Percentiles rank a stretch among this genome's conserved stretches.
Evolutionary conservation across 1,139 yeast genomes (phyloP).

Genomic region (Pichia sp.): DNA sequence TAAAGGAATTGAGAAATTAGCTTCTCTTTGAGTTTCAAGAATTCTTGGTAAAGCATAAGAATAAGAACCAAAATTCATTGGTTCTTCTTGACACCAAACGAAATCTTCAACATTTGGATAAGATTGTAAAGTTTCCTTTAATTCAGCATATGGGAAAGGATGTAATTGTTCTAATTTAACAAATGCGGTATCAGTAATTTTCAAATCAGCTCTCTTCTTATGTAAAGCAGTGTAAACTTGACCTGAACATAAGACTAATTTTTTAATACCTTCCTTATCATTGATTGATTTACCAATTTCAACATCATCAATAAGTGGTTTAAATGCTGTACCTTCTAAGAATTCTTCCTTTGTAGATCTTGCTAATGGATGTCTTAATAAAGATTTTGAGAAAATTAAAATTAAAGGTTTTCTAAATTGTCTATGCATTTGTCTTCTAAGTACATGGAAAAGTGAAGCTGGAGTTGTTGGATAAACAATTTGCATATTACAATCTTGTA

Average conservation of each 20-base stretch:
- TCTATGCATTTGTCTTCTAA: slow-evolving; percentile 99
- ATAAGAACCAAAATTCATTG: slow-evolving; percentile 95
- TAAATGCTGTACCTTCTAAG: slow-evolving; percentile 87
- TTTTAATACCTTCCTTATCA: slow-evolving; percentile 78
- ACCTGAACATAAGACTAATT: slow-evolving; percentile 79
- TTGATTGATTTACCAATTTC: slow-evolving; percentile 74
- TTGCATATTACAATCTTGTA: slow-evolving; percentile 98
- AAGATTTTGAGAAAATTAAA: slow-evolving; percentile 84
- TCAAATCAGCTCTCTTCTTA: slow-evolving; percentile 76
- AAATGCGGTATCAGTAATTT: slow-evolving; percentile 78
- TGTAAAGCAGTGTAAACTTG: slow-evolving; percentile 91
- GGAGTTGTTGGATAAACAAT: slow-evolving; percentile 98
- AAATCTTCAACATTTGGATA: slow-evolving; percentile 83
- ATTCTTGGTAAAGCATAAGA: slow-evolving; percentile 76
- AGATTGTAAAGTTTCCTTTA: slow-evolving; percentile 73
- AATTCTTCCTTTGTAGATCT: slow-evolving; percentile 79
- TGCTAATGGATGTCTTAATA: slow-evolving; percentile 97
- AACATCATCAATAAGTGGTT: slow-evolving; percentile 90
- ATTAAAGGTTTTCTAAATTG: slow-evolving; percentile 96
- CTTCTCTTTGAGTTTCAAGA: slow-evolving; percentile 65
- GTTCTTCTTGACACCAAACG: slow-evolving; percentile 99
- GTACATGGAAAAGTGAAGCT: slow-evolving; percentile 89
- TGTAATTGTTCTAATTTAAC: slow-evolving; percentile 90
- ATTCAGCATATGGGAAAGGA: slow-evolving; percentile 97
- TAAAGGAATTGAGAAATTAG: slow-evolving; percentile 54